Base-by-base conservation (phyloP, 768 basidiomycete genomes). In the Pisolithus tinctorius region DNA sequence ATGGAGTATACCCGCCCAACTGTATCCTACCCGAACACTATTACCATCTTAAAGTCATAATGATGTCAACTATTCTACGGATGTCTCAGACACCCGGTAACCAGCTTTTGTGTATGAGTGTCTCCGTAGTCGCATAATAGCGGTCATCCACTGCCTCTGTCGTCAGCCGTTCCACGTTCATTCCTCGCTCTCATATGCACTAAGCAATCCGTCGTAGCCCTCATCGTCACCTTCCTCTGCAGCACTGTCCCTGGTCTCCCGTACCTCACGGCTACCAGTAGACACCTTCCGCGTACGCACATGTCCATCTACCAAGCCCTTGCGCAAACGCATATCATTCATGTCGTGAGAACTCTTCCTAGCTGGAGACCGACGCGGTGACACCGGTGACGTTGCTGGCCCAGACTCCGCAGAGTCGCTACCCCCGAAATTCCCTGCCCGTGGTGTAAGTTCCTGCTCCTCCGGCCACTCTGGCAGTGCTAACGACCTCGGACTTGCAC, bases 101-200 rank as follows among this genome's bases (percentile, higher is more conserved):
- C 34, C 13, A 11, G 31, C 11, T 34, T 34, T 1, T 34, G 5
- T 11, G 7, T 16, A 37, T 16, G 7, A 41, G 40, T 41, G n/a
- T 20, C 40, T 41, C n/a, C 10, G 23, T 41, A 1, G 6, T 23
- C 6, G n/a, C n/a, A 4, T 5, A 4, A 38, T 41, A 41, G 40
- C 40, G 2, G n/a, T 20, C 17, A 17, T 14, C 11, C 17, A 30
- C 23, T 30, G 20, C 11, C 13, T 31, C n/a, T n/a, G 27, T 27
- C 38, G 27, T 43, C 9, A 11, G 34, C 34, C 41, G 25, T 42
- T 60, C 45, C 62, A 34, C 63, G 20, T 62, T 29, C 72, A 73
- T 48, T 82, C 84, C 61, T 88, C 86, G 60, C 87, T 88, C 69
- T 89, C 87, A 59, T 90, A 90, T 17, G 87, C 87, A 62, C 84